Evolutionary conservation across 306 rosid species (phyloP).

Genomic region (Pterocarpus santalinus): DNA sequence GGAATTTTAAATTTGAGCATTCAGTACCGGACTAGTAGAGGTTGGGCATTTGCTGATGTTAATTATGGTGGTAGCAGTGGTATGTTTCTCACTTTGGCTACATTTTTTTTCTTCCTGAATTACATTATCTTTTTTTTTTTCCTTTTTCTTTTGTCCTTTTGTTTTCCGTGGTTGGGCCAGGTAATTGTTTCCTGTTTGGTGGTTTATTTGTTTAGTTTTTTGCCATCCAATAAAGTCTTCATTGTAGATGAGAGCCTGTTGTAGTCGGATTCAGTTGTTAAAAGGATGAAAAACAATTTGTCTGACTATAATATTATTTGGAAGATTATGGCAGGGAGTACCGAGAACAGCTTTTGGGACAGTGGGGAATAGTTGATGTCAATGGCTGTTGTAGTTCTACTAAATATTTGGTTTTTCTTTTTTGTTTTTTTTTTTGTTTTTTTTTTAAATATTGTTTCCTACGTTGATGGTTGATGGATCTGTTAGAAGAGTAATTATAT

Average conservation of each 20-base stretch:
- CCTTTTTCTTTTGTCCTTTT: neutral
- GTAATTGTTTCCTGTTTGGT: neutral
- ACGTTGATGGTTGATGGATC: conserved; percentile 31
- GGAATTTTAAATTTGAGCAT: conserved; percentile 75
- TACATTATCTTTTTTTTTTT: neutral
- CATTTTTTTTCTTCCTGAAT: conserved; percentile 37
- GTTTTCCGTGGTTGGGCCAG: neutral
- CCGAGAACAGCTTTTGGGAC: conserved; percentile 83
- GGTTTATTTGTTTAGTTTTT: conserved; percentile 10
- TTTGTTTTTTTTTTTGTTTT: neutral
- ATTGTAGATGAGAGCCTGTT: neutral
- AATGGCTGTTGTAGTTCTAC: conserved; percentile 96
- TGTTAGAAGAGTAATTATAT: conserved; percentile 2
- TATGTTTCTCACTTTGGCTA: conserved; percentile 59
- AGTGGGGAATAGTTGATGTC: conserved; percentile 98
- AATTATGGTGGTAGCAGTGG: conserved; percentile 99
- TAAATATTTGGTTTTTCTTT: conserved; percentile 73
- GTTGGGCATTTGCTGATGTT: conserved; percentile 92
- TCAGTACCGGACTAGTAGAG: conserved; percentile 96
- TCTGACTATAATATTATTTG: conserved; percentile 35
- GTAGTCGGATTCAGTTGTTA: neutral
- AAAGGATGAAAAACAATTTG: neutral
- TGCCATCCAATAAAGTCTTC: neutral
- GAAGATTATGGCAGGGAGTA: conserved; percentile 93
- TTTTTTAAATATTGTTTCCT: neutral